These are phyloP conservation scores for Ceratocystis papillata DNA, from an alignment of 2,329 filamentous ascomycete species.

Conservation along the genomic window DNA sequence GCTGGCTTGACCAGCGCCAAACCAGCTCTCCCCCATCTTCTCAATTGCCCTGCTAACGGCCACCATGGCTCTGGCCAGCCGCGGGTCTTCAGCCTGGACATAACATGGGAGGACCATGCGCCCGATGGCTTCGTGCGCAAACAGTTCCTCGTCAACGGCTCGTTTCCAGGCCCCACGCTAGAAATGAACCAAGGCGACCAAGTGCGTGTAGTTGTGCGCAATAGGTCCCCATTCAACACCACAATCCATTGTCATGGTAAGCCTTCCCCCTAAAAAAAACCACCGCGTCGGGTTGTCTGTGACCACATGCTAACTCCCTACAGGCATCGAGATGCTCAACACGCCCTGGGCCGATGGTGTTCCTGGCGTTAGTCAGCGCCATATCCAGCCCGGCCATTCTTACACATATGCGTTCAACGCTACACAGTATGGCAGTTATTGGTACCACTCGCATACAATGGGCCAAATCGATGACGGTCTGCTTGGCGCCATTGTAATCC, in stretches of 20 bases:
- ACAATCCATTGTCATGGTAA: conserved; percentile 43
- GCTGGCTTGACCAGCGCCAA: background rate
- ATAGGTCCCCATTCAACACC: conserved; percentile 39
- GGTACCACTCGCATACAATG: conserved; percentile 49
- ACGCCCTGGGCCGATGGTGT: conserved; percentile 53
- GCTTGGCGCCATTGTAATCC: conserved; percentile 46
- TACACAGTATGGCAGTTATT: conserved; percentile 47
- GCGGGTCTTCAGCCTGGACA: conserved; percentile 28
- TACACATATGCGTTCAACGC: conserved; percentile 48
- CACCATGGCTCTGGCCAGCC: background rate
- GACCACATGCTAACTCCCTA: background rate
- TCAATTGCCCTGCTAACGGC: background rate
- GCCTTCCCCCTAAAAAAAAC: background rate
- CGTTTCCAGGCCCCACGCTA: conserved; percentile 52
- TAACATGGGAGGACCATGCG: conserved; percentile 34
- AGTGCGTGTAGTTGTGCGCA: conserved; percentile 37
- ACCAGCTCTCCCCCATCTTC: background rate
- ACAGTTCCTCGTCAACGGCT: conserved; percentile 46
- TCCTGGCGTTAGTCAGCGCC: conserved; percentile 44
- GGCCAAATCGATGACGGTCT: conserved; percentile 51
- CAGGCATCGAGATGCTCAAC: conserved; percentile 39
- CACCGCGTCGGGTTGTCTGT: background rate
- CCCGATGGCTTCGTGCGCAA: conserved; percentile 38
- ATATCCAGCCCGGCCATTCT: conserved; percentile 39
- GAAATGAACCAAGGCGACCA: conserved; percentile 43